Evolutionary conservation across 768 basidiomycete species (phyloP).

Genomic region (Guyanaporus albipodus): DNA sequence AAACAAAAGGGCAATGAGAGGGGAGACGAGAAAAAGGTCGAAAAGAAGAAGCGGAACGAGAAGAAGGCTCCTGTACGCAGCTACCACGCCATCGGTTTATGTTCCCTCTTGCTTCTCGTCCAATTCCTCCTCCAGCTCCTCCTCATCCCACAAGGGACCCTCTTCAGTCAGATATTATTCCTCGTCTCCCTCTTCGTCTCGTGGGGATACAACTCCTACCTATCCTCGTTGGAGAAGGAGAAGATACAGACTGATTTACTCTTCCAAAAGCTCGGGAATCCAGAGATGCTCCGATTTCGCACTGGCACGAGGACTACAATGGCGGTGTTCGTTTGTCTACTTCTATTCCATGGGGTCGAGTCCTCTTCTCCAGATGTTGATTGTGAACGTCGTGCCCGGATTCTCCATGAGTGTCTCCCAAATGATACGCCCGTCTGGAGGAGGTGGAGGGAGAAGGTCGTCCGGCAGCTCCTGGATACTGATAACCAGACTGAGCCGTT

Average conservation of each 20-base stretch:
- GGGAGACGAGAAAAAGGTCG: not conserved
- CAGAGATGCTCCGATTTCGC: constrained; percentile 9
- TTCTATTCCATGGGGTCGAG: constrained; percentile 17
- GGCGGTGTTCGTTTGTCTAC: constrained; percentile 22
- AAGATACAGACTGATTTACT: constrained; percentile 21
- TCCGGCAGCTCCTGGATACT: constrained; percentile 11
- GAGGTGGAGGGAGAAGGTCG: constrained; percentile 21
- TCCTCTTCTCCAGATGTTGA: not conserved
- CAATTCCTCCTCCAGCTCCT: constrained; percentile 35
- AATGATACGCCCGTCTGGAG: constrained; percentile 26
- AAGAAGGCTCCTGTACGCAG: not conserved
- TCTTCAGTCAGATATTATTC: constrained; percentile 37
- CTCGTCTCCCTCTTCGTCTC: constrained; percentile 28
- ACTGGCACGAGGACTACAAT: constrained; percentile 19
- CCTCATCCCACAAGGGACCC: constrained; percentile 30
- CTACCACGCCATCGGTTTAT: constrained; percentile 21
- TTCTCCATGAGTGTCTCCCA: constrained; percentile 15
- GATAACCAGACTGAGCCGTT: not conserved
- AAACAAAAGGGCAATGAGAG: not conserved
- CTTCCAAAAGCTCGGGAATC: constrained; percentile 9
- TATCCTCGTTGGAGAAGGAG: constrained; percentile 35
- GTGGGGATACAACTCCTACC: constrained; percentile 33
- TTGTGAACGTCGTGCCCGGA: not conserved
- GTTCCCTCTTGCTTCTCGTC: constrained; percentile 24
- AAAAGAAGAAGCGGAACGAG: not conserved